Evolutionary conservation across 257 asterid species (phyloP).

Genomic region (Nicotiana tabacum): DNA sequence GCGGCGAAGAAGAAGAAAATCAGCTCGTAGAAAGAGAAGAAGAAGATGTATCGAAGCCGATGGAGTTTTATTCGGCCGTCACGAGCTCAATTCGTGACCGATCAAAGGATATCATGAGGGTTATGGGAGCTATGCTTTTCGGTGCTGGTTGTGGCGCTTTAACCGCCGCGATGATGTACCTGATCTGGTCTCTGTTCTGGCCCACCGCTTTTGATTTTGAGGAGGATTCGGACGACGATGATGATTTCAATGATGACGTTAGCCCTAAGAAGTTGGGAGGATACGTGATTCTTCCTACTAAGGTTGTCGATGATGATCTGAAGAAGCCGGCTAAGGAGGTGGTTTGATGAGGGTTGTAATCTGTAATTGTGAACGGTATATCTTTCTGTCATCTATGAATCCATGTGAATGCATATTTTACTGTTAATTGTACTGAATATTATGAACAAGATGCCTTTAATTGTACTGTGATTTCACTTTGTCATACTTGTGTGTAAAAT

Average conservation of each 20-base stretch:
- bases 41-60: conserved; percentile 6
- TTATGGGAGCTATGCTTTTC: conserved; percentile 63
- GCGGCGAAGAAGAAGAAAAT: not conserved
- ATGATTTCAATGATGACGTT: conserved; percentile 24
- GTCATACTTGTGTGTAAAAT: not conserved
- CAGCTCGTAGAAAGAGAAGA: not conserved
- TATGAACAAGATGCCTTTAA: not conserved
- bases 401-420: not conserved
- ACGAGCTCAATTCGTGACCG: conserved; percentile 60
- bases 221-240: conserved; percentile 45
- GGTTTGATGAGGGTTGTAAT: conserved; percentile 28
- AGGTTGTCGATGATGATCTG: conserved; percentile 38
- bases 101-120: conserved; percentile 69
- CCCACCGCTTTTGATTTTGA: conserved; percentile 40
- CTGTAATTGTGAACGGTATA: not conserved
- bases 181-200: conserved; percentile 54
- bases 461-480: not conserved
- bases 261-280: conserved; percentile 49
- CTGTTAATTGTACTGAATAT: not conserved
- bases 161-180: conserved; percentile 59
- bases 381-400: not conserved
- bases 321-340: conserved; percentile 50
- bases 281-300: conserved; percentile 36
- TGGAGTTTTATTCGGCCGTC: conserved; percentile 46
- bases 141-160: conserved; percentile 77